Conservation (phyloP, 108 stramenopile species). For the Asterionellopsis glacialis region DNA sequence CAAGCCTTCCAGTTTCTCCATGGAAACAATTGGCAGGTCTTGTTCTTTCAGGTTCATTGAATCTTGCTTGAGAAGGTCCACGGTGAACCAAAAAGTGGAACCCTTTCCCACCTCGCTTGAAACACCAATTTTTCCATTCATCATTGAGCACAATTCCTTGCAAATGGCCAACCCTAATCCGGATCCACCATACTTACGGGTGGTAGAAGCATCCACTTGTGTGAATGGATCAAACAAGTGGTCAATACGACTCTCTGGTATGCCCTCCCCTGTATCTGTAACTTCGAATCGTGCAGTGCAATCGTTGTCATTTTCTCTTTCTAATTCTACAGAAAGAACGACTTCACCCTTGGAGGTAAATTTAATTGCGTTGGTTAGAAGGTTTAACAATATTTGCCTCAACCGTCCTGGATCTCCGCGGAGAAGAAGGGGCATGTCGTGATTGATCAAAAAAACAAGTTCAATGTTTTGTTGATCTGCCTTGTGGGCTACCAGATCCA, state of each 20-base stretch:
- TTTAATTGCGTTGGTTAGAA: slow-evolving; percentile 59
- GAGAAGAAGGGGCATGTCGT: neutral
- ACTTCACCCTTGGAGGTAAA: slow-evolving; percentile 36
- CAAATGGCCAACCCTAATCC: slow-evolving; percentile 64
- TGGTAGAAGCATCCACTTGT: slow-evolving; percentile 55
- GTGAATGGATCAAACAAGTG: slow-evolving; percentile 48
- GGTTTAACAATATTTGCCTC: slow-evolving; percentile 41
- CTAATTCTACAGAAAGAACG: neutral
- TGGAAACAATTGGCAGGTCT: neutral
- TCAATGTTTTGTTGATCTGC: slow-evolving; percentile 10
- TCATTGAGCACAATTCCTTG: slow-evolving; percentile 49
- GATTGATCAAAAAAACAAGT: slow-evolving; percentile 2
- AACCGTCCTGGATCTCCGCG: slow-evolving; percentile 38
- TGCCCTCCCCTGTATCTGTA: slow-evolving; percentile 50
- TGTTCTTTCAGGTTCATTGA: neutral
- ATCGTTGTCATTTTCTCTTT: neutral
- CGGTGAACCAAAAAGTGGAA: slow-evolving; percentile 34
- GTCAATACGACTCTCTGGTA: slow-evolving; percentile 31
- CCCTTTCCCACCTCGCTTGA: slow-evolving; percentile 37
- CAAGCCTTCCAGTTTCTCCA: neutral
- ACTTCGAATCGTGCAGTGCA: slow-evolving; percentile 12
- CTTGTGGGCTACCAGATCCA: slow-evolving; percentile 5
- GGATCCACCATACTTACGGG: slow-evolving; percentile 55
- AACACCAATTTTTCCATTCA: slow-evolving; percentile 34
- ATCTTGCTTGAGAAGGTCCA: slow-evolving; percentile 31